These are phyloP conservation scores for Eudorina sp. DNA, from an alignment of 139 green algal species.

Conservation along the genomic window DNA sequence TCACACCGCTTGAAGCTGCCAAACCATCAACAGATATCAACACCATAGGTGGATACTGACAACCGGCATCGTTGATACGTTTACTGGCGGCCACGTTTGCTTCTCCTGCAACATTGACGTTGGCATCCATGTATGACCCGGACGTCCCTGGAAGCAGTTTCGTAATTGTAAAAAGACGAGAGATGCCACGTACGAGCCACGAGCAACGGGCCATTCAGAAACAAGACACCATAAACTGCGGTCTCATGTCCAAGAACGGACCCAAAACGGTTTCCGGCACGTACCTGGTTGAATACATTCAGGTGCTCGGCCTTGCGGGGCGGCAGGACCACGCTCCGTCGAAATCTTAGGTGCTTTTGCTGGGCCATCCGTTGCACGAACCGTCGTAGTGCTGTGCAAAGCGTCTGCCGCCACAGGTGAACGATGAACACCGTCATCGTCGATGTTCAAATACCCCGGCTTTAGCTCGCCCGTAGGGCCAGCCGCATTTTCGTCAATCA, in stretches of 20 bases:
- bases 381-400: conserved; percentile 6
- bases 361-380: no score
- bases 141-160: background rate
- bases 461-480: background rate
- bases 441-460: background rate
- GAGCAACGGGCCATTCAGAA: background rate
- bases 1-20: background rate
- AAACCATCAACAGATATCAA: background rate
- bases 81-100: background rate
- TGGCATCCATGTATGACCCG: background rate
- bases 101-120: background rate
- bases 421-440: no score
- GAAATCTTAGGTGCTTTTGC: no score
- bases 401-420: background rate
- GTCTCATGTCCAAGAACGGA: no score
- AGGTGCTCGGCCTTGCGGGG: no score
- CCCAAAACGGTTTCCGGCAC: no score
- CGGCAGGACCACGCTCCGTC: no score
- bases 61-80: background rate
- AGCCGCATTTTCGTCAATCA: background rate
- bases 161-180: background rate
- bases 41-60: background rate
- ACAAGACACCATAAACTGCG: no score
- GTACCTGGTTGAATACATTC: no score
- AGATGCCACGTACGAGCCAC: background rate